Percentiles rank a stretch among this genome's conserved stretches.
Conservation (phyloP, 2,329 filamentous ascomycete genomes). For the Didymella arachidicola region DNA sequence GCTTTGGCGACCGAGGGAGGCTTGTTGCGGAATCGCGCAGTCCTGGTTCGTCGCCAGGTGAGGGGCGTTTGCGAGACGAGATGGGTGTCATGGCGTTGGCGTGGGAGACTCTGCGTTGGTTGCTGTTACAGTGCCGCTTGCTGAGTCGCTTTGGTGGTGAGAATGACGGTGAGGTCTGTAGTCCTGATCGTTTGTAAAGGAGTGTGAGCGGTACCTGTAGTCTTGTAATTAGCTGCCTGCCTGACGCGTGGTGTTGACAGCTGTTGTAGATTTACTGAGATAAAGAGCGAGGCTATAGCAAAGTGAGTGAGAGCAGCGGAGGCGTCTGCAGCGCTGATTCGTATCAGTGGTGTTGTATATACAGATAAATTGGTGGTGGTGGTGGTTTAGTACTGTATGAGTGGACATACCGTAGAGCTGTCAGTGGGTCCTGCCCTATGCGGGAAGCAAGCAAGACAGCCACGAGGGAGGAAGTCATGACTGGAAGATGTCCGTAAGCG, state of each 20-base stretch:
- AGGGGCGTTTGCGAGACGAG: conserved; percentile 18
- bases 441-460: conserved; percentile 12
- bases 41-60: neutral
- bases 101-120: neutral
- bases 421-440: conserved; percentile 12
- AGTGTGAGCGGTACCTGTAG: neutral
- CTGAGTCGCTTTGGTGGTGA: neutral
- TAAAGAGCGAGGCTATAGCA: neutral
- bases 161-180: conserved; percentile 3
- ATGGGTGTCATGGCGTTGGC: conserved; percentile 10
- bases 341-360: neutral
- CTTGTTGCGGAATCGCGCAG: neutral
- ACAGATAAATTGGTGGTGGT: neutral
- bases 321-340: neutral
- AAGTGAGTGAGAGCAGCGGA: conserved; percentile 12
- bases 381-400: neutral
- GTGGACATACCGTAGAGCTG: neutral
- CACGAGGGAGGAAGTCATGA: conserved; percentile 13
- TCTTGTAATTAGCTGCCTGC: conserved; percentile 7
- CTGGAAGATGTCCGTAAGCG: conserved; percentile 12
- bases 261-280: neutral
- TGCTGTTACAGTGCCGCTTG: neutral
- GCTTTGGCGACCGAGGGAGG: neutral
- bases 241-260: neutral
- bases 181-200: neutral